Evolutionary conservation across 805 yeast genomes (phyloP).

Genomic region (Metschnikowia vanudenii): DNA sequence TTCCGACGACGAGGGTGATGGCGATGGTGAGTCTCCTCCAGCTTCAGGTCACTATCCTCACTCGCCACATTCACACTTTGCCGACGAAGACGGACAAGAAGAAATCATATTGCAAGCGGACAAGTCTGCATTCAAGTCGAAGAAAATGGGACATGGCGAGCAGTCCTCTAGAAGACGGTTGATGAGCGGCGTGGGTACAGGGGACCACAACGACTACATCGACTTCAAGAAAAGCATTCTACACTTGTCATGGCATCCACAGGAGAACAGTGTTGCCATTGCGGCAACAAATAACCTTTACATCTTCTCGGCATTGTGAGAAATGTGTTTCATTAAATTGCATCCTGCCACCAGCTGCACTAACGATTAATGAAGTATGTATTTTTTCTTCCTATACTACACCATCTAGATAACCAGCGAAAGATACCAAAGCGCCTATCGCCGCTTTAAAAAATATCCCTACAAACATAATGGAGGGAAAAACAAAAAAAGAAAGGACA

Average conservation of each 20-base stretch:
- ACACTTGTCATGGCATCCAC: conserved; percentile 98
- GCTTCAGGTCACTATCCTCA: conserved; percentile 27
- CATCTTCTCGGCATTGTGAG: conserved; percentile 71
- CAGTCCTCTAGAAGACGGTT: conserved; percentile 46
- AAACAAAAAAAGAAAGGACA: neutral
- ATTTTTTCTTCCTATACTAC: neutral
- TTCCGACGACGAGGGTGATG: conserved; percentile 21
- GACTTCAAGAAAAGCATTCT: conserved; percentile 93
- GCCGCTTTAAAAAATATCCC: no score
- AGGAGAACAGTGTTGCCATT: conserved; percentile 92
- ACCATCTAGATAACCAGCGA: conserved; percentile 2
- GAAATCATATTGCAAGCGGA: conserved; percentile 93
- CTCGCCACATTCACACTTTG: conserved; percentile 33
- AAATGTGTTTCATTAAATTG: neutral
- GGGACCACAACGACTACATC: conserved; percentile 67
- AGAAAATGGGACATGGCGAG: conserved; percentile 49
- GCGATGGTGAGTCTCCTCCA: conserved; percentile 29
- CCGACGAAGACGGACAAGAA: conserved; percentile 38
- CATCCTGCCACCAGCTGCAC: conserved; percentile 2
- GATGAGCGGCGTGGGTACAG: conserved; percentile 49
- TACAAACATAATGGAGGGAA: no score
- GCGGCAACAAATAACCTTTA: conserved; percentile 96
- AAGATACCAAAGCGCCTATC: no score
- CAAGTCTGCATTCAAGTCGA: conserved; percentile 89
- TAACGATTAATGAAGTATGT: conserved; percentile 9